Percentiles rank a stretch among this genome's conserved stretches.
Conservation (phyloP, 2,329 filamentous ascomycete genomes). For the Paecilomyces variotii region DNA sequence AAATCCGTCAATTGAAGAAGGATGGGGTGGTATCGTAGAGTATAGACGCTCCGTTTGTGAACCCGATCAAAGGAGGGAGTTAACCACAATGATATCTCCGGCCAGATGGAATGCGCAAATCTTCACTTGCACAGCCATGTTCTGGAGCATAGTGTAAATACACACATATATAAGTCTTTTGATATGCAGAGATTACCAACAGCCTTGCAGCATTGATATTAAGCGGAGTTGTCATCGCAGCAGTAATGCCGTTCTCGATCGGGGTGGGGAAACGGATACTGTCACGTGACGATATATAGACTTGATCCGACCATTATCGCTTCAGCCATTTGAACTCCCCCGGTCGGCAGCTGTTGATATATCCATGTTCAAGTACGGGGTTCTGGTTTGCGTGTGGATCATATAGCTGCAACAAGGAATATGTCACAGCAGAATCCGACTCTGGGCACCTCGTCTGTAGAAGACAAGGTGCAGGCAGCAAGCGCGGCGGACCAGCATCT, state of each 20-base stretch:
- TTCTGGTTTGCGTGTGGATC: neutral
- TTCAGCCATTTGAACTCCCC: neutral
- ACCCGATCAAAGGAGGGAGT: neutral
- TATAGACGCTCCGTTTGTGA: neutral
- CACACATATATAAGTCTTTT: neutral
- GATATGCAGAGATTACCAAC: neutral
- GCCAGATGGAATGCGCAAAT: neutral
- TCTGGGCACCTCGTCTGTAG: conserved; percentile 15
- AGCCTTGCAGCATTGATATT: neutral
- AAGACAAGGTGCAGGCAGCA: conserved; percentile 11
- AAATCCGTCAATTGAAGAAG: conserved; percentile 55
- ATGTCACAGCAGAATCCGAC: conserved; percentile 19
- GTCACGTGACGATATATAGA: conserved; percentile 25
- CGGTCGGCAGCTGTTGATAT: conserved; percentile 1
- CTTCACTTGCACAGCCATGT: neutral
- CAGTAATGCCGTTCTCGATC: neutral
- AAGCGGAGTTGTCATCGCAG: neutral
- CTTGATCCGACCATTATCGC: conserved; percentile 9
- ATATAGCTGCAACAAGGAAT: conserved; percentile 3
- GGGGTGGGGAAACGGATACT: conserved; percentile 4
- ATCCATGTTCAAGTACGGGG: neutral
- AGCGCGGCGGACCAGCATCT: conserved; percentile 7
- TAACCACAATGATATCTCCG: neutral
- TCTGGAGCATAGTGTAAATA: neutral
- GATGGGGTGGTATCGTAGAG: conserved; percentile 57